These are phyloP conservation scores for Aegilops longissima DNA, from an alignment of 176 grass and related monocot genomes.

Conservation along the genomic window DNA sequence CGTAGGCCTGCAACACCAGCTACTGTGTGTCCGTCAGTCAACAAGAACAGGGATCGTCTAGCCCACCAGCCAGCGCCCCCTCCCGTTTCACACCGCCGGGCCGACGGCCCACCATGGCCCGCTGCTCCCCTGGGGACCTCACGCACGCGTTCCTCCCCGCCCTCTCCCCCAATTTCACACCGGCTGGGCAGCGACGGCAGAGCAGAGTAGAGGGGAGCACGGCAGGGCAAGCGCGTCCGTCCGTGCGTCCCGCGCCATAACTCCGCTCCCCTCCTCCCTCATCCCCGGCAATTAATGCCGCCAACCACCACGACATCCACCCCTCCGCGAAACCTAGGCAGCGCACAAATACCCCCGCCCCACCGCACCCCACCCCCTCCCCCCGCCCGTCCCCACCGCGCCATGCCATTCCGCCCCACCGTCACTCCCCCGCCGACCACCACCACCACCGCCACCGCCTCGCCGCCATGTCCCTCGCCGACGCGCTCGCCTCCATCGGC, in stretches of 20 bases:
- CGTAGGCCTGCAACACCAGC: too few species aligned
- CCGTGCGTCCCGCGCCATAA: conserved; percentile 38
- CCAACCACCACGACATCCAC: conserved; percentile 35
- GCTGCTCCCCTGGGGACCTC: background rate
- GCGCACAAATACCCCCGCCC: conserved; percentile 42
- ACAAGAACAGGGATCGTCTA: too few species aligned
- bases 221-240: background rate
- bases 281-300: conserved; percentile 60
- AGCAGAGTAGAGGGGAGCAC: background rate
- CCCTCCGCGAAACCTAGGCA: conserved; percentile 39
- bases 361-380: conserved; percentile 31
- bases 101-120: background rate
- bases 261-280: conserved; percentile 26
- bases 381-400: conserved; percentile 26
- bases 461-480: conserved; percentile 37
- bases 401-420: conserved; percentile 44
- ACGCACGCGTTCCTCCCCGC: conserved; percentile 7
- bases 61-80: background rate
- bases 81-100: background rate
- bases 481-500: conserved; percentile 44
- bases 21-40: too few species aligned
- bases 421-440: background rate
- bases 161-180: background rate
- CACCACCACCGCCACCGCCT: background rate
- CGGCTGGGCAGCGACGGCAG: background rate